phyloP scores from a whole-genome alignment of 495 filamentous ascomycete genomes.

The Penicillium taxi region DNA sequence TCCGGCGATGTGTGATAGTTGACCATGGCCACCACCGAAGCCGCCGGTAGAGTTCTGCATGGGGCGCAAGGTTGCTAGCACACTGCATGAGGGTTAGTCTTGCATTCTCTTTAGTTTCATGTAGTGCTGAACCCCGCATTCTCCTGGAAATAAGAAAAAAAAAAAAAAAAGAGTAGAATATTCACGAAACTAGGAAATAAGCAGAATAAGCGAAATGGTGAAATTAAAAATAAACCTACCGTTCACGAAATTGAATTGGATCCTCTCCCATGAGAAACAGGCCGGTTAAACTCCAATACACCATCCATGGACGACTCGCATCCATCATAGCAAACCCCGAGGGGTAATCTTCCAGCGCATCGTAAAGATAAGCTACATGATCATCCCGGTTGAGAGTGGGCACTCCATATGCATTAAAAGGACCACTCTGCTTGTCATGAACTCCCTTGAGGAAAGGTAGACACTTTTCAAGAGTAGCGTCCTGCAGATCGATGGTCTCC shows the following conservation, averaged over 20 bases:
- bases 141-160: constrained; percentile 3
- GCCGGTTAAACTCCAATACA: constrained; percentile 81
- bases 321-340: constrained; percentile 60
- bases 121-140: background rate
- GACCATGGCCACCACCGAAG: constrained; percentile 90
- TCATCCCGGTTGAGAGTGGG: constrained; percentile 59
- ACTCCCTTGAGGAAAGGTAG: constrained; percentile 55
- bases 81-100: constrained; percentile 27
- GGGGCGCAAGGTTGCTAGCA: constrained; percentile 61
- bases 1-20: constrained; percentile 78
- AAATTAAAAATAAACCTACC: constrained; percentile 32
- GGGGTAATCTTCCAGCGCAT: constrained; percentile 57
- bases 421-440: constrained; percentile 30
- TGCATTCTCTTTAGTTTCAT: constrained; percentile 2
- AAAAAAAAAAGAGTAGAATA: constrained; percentile 2
- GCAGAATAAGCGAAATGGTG: constrained; percentile 1
- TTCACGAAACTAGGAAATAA: constrained; percentile 1
- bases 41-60: constrained; percentile 80
- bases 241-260: constrained; percentile 56
- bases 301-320: constrained; percentile 81
- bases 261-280: constrained; percentile 70
- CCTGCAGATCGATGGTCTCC: constrained; percentile 56
- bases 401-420: constrained; percentile 61
- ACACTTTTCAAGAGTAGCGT: constrained; percentile 58
- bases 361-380: constrained; percentile 71